These are phyloP conservation scores for Scopulariopsis brevicaulis DNA, from an alignment of 2,329 filamentous ascomycete species.

Conservation along the genomic window DNA sequence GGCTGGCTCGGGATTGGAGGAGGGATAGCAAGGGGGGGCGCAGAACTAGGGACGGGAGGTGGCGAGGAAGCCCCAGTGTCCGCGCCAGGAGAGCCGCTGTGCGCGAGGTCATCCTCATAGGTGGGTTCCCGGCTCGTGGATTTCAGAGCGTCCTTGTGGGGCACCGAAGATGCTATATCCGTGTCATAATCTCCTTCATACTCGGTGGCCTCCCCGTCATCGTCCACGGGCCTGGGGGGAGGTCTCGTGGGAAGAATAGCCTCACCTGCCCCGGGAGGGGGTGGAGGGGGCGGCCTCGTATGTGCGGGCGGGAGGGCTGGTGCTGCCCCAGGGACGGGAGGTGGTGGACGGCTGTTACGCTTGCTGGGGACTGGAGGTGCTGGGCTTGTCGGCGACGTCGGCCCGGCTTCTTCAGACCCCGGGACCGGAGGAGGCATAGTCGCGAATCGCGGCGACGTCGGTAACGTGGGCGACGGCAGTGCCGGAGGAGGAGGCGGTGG, in stretches of 20 bases:
- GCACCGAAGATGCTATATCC: constrained; percentile 88
- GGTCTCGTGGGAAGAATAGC: constrained; percentile 26
- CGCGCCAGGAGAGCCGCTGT: constrained; percentile 41
- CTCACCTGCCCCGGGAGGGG: constrained; percentile 51
- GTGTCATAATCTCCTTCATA: constrained; percentile 98
- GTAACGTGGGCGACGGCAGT: constrained; percentile 6
- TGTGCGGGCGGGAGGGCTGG: constrained; percentile 35
- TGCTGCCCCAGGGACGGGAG: constrained; percentile 47
- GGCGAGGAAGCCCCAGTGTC: constrained; percentile 33
- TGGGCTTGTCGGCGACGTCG: constrained; percentile 26
- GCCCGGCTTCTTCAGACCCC: constrained; percentile 25
- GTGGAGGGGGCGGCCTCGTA: constrained; percentile 54
- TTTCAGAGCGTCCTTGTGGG: constrained; percentile 87
- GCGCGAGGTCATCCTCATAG: constrained; percentile 48
- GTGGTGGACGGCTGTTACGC: constrained; percentile 44
- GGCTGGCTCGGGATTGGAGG: constrained; percentile 53
- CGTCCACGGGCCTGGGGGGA: constrained; percentile 32
- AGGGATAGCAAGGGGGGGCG: constrained; percentile 45
- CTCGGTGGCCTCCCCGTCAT: constrained; percentile 74
- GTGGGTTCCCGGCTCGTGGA: constrained; percentile 69
- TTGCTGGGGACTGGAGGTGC: constrained; percentile 26
- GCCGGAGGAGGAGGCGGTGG: constrained; percentile 28
- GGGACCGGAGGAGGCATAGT: constrained; percentile 19
- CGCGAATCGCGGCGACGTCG: constrained; percentile 14
- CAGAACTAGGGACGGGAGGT: constrained; percentile 41